A percentile compares a stretch with the other conserved stretches of the same genome.
Evolutionary conservation across 257 asterid species (phyloP).

Genomic region (Rehmannia glutinosa): DNA sequence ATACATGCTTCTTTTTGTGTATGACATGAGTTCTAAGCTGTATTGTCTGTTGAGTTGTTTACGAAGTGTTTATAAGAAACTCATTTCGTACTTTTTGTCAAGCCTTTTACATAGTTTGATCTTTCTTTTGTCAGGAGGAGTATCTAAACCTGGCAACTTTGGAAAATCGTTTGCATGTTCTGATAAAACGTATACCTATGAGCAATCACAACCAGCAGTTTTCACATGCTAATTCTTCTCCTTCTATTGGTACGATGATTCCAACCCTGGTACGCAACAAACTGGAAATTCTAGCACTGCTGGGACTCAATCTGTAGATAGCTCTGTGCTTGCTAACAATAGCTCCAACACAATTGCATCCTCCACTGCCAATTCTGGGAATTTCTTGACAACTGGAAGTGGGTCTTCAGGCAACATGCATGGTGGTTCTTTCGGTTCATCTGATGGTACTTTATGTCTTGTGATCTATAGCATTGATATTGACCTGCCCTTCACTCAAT

Average conservation of each 20-base stretch:
- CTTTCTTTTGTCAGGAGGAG: conserved; percentile 56
- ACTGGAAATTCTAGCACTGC: conserved; percentile 49
- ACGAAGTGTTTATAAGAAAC: not conserved
- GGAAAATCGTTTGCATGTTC: conserved; percentile 62
- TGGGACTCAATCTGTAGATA: conserved; percentile 57
- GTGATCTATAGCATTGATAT: conserved; percentile 10
- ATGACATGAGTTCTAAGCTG: conserved; percentile 5
- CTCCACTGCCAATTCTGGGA: conserved; percentile 53
- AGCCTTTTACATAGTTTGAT: conserved; percentile 4
- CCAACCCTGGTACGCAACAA: conserved; percentile 98
- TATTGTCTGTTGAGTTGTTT: conserved; percentile 1
- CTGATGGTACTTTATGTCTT: conserved; percentile 41
- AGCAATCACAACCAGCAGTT: conserved; percentile 59
- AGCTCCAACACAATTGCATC: conserved; percentile 39
- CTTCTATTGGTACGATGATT: conserved; percentile 88
- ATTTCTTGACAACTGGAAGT: conserved; percentile 51
- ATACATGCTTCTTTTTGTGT: not conserved
- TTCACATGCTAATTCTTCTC: conserved; percentile 73
- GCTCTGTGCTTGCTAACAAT: conserved; percentile 43
- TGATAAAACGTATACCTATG: conserved; percentile 29
- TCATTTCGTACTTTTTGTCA: too few relatives aligned
- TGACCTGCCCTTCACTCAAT: conserved; percentile 16
- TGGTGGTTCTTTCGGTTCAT: conserved; percentile 51
- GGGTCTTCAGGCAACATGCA: conserved; percentile 47
- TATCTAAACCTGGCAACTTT: conserved; percentile 65